phyloP scores from a whole-genome alignment of 2,329 filamentous ascomycete species.

The Diaporthe sp. region DNA sequence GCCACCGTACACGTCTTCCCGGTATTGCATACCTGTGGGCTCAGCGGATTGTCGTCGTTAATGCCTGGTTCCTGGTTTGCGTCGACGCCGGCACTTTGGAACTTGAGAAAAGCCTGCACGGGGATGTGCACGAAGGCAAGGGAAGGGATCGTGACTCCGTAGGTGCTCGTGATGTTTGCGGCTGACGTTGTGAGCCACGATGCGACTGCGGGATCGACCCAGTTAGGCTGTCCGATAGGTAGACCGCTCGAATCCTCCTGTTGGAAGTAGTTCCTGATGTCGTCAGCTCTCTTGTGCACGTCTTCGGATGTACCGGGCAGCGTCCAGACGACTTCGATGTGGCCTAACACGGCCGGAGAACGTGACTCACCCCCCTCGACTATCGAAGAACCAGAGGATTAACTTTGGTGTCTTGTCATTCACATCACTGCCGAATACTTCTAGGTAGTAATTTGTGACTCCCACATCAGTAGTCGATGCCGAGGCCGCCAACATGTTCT shows the following conservation, averaged over 20 bases:
- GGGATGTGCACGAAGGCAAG: slow-evolving; percentile 66
- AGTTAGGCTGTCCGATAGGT: slow-evolving; percentile 51
- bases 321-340: background rate
- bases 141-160: slow-evolving; percentile 57
- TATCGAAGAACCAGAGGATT: slow-evolving; percentile 76
- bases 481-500: slow-evolving; percentile 27
- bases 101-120: slow-evolving; percentile 49
- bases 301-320: no score
- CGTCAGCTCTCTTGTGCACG: background rate
- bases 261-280: slow-evolving; percentile 7
- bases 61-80: slow-evolving; percentile 59
- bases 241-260: slow-evolving; percentile 44
- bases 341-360: background rate
- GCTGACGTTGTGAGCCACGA: slow-evolving; percentile 60
- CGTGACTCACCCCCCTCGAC: slow-evolving; percentile 55
- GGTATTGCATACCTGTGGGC: background rate
- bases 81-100: slow-evolving; percentile 53
- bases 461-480: slow-evolving; percentile 29
- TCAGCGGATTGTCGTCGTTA: slow-evolving; percentile 59
- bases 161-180: slow-evolving; percentile 46
- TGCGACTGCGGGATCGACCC: slow-evolving; percentile 60
- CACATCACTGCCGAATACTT: slow-evolving; percentile 23
- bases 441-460: slow-evolving; percentile 38
- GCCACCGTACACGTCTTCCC: background rate
- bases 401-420: slow-evolving; percentile 43